Base-by-base conservation (phyloP, 345 rosid genomes). In the Gossypium australe region DNA sequence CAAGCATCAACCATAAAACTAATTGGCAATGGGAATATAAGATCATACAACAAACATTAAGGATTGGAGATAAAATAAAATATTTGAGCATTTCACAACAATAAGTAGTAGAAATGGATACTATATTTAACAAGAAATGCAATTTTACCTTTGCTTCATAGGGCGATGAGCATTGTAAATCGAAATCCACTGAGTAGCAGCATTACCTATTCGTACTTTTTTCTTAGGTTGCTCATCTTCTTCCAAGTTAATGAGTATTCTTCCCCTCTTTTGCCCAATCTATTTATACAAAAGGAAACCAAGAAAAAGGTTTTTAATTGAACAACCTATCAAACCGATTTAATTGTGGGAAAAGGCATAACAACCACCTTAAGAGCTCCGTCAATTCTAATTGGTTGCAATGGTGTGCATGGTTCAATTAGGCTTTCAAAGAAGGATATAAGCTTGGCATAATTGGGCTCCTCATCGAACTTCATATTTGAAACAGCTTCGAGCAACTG, bases 61-160 rank as follows among this genome's bases (percentile, higher is more conserved):
- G 6, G 13, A 47, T 14, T 48, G 52, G 17, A 48, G 52, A 48
- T 48, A 48, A 11, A 48, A 11, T 14, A 48, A 48, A 48, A 48
- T 12, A 48, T 48, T 48, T 14, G 13, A 12, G 14, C 52, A 12
- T 11, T 48, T 48, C 52, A 12, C 13, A 22, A 55, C 59, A 18
- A 55, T 22, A 55, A 55, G 18, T n/a, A 7, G 59, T 22, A 55
- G 16, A 48, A 48, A 48, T 3, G 12, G 52, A 12, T 48, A 12
- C 14, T 2, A 2, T 11, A 48, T 48, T 12, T 48, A 48, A 48
- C 52, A 48, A 48, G 52, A 48, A 11, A 48, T 11, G 13, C 52
- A 48, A 53, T 18, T 53, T 57, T 57, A 57, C 61, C 61, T 57
- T 22, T 57, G 61, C 61, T 57, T 57, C 61, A 57, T 57, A 57